Percentiles rank a stretch among this genome's conserved stretches.
These are phyloP conservation scores for Aspergillus phoenicis DNA, from an alignment of 2,329 filamentous ascomycete genomes.

Conservation along the genomic window DNA sequence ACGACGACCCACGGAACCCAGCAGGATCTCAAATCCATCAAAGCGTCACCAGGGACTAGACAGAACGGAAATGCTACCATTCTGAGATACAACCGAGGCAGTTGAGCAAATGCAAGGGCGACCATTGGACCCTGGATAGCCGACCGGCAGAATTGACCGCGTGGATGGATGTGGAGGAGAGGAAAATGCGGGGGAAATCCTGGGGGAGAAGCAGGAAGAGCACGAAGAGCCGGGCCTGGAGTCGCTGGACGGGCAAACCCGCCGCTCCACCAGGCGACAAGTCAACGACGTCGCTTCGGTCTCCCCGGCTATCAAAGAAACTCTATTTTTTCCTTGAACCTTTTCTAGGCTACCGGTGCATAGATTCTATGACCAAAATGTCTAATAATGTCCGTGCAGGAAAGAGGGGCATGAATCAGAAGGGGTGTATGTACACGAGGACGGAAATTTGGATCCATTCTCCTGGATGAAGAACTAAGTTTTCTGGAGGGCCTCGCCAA, in stretches of 20 bases:
- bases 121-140: slow-evolving; percentile 9
- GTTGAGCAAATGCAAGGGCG: slow-evolving; percentile 10
- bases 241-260: background rate
- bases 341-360: too few species aligned
- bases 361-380: too few species aligned
- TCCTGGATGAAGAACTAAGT: background rate
- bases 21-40: slow-evolving; percentile 5
- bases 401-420: background rate
- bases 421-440: background rate
- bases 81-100: slow-evolving; percentile 34
- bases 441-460: background rate
- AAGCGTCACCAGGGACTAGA: slow-evolving; percentile 15
- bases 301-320: background rate
- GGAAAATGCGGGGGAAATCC: slow-evolving; percentile 19
- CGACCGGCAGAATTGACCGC: slow-evolving; percentile 7
- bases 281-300: background rate
- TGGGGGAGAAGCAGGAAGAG: slow-evolving; percentile 28
- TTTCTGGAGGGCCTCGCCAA: background rate
- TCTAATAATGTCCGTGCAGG: background rate
- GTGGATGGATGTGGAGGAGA: slow-evolving; percentile 12
- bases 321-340: background rate
- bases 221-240: background rate
- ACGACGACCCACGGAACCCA: background rate
- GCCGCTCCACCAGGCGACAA: background rate
- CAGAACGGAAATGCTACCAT: slow-evolving; percentile 15